These are phyloP conservation scores for Striga asiatica DNA, from an alignment of 257 asterid species.

Conservation along the genomic window DNA sequence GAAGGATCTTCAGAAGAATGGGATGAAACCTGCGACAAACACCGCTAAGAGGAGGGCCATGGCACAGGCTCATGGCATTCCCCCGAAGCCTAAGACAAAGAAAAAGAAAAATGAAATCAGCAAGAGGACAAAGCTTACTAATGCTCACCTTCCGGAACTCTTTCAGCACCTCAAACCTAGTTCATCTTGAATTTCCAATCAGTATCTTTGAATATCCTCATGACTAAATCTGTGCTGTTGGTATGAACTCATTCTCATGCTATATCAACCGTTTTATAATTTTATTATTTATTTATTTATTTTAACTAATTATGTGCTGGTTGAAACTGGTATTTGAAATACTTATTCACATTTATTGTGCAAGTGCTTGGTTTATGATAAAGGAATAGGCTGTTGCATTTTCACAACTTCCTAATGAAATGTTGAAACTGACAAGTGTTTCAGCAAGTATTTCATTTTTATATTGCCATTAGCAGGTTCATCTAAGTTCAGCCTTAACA, in stretches of 20 bases:
- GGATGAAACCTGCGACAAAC: slow-evolving; percentile 5
- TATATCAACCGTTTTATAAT: background rate
- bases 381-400: background rate
- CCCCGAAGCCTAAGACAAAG: slow-evolving; percentile 7
- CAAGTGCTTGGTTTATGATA: background rate
- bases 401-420: background rate
- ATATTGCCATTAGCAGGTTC: background rate
- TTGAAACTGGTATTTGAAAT: background rate
- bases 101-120: slow-evolving; percentile 5
- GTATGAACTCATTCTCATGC: background rate
- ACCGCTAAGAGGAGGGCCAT: slow-evolving; percentile 4
- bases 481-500: background rate
- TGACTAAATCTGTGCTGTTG: background rate
- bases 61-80: background rate
- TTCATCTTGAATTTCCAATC: slow-evolving; percentile 2
- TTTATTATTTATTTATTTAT: background rate
- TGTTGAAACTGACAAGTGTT: no score
- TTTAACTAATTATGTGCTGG: background rate
- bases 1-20: slow-evolving; percentile 7
- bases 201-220: background rate
- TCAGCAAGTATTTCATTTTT: no score
- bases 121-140: slow-evolving; percentile 8
- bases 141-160: slow-evolving; percentile 5
- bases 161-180: slow-evolving; percentile 1
- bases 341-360: background rate